Evolutionary conservation across 306 rosid species (phyloP), one percentile per base, ranked within the genome.

Genomic region (Cicer yamashitae): DNA sequence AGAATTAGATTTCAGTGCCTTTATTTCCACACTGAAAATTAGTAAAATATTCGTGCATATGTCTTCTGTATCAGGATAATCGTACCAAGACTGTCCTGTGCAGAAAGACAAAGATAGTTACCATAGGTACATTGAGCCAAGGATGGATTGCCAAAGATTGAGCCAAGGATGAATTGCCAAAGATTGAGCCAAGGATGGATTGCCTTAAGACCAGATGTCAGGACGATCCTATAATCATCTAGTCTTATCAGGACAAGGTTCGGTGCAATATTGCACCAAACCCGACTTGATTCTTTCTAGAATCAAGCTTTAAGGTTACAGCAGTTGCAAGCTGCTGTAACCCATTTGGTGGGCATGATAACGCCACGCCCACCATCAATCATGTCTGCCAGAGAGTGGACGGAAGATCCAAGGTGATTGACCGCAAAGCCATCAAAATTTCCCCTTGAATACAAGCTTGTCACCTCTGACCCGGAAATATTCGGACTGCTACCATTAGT

Each of bases 81-180:
- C 76, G 44, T 17, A 57, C 81, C 79, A 54, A 57, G 74, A 54
- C 45, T 47, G 14, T 73, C 77, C 75, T 65, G 54, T 65, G 58
- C 76, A 75, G 75, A 71, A 72, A 62, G 75, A 75, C 79, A 79
- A 40, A 70, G 54, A 71, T 37, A 71, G 14, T 51, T 77, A 44
- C 44, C 39, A 65, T 10, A 60, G 75, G 57, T 73, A 72, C 22
- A 30, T 43, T 83, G 96, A 92, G 97, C 96, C 96, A 90, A 86
- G 88, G 72, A 88, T 85, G 92, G 72, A 8, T 88, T 90, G 96
- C 92, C 88, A 39, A 50, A 34, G 47, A 30, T 43, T 83, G 96
- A 92, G 97, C 96, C 96, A 90, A 86, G 91, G 77, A 89, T 86
- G 94, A 86, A 2, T 87, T 91, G 96, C 93, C 90, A 17, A 40